Evolutionary conservation across 306 rosid genomes (phyloP), one percentile per base, ranked within the genome.

Genomic region (Citrullus colocynthis): DNA sequence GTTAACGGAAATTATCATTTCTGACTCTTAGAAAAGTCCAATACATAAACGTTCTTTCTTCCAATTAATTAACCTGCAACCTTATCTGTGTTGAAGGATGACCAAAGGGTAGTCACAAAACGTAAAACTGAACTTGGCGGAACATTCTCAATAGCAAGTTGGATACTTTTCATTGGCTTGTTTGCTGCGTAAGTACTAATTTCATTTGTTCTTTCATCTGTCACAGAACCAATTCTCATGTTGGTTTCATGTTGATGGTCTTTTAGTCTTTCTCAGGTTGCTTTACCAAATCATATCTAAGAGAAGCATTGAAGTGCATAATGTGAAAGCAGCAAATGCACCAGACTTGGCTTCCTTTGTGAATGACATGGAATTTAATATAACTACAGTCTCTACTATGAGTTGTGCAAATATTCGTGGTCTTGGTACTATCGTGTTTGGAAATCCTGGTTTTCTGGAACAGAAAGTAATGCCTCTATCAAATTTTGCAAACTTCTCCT

Each of bases 121-220:
- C 91, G 97, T 78, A 96, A 96, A 86, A 96, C 99, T n/a, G 99
- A 96, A 89, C 98, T 96, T 71, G 99, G 98, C 54, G 99, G 99
- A 87, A 74, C 90, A 55, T 96, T 96, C 84, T 96, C 99, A 76
- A 88, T 93, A 69, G 99, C 98, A 80, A 96, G 98, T 85, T 96
- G 96, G 96, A 96, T 96, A 77, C 90, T 92, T 42, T 96, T 96
- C 80, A 84, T 91, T 59, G 98, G 98, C 77, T 81, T 96, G 72
- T 92, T 96, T 82, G 92, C 97, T 48, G 96, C 93, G 98, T 96
- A 87, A 92, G 99, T 91, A 62, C 83, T 77, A 74, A 82, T 51
- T 16, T 51, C 17, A 58, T 73, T 48, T 13, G 14, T 71, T 64
- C 80, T 51, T 39, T 3, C 52, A 36, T 78, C 77, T 10, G 37